Conservation (phyloP, 441 rosid genomes). For the Adansonia grandidieri region DNA sequence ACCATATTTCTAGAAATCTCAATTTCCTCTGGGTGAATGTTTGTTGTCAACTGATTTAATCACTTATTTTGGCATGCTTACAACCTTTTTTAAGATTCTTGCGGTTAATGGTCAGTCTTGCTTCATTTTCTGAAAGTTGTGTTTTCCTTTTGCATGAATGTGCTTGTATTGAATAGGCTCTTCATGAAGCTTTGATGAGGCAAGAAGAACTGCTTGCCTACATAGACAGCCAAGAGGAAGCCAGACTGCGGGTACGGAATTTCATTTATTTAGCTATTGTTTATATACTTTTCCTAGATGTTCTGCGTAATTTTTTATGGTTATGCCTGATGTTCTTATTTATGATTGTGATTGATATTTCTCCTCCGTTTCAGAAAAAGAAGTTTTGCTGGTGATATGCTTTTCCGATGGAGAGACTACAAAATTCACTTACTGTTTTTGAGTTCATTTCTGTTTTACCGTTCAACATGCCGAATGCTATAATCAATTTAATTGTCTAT, state of each 20-base stretch:
- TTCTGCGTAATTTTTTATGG: not conserved
- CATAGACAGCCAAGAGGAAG: slow-evolving; percentile 84
- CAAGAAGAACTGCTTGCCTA: slow-evolving; percentile 94
- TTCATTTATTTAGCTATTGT: not conserved
- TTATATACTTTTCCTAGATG: not conserved
- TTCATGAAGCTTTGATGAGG: slow-evolving; percentile 85
- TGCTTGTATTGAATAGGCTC: slow-evolving; percentile 53
- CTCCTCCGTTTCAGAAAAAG: slow-evolving; percentile 53
- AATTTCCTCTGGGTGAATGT: not conserved
- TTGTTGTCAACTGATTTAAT: not conserved
- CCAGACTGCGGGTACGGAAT: slow-evolving; percentile 63
- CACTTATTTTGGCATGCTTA: not conserved
- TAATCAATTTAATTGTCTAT: slow-evolving; percentile 27
- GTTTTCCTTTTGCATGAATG: not conserved
- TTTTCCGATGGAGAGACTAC: slow-evolving; percentile 22
- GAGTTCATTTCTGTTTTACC: not conserved
- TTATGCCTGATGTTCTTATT: not conserved
- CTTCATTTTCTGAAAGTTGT: not conserved
- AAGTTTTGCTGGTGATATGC: slow-evolving; percentile 61
- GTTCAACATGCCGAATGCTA: not conserved
- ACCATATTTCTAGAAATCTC: not conserved
- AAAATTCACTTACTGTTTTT: slow-evolving; percentile 10
- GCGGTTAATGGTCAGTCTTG: not conserved
- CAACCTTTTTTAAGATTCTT: not conserved
- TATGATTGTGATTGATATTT: slow-evolving; percentile 16